These are phyloP conservation scores for Calocybe gangraenosa DNA, from an alignment of 768 basidiomycete genomes.

Conservation along the genomic window DNA sequence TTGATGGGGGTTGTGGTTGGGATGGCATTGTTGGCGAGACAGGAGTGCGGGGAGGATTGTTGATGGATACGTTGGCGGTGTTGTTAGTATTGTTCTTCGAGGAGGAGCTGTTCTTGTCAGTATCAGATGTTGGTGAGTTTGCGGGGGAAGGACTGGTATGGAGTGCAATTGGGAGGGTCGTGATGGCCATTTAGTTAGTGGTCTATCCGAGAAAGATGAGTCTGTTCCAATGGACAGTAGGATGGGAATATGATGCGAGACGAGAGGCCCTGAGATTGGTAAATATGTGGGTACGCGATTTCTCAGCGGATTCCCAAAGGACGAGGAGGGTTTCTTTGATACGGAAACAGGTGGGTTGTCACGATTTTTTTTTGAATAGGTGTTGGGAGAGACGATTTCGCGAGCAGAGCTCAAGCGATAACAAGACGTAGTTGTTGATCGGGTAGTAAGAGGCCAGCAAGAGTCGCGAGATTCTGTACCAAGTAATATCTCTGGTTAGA, in stretches of 20 bases:
- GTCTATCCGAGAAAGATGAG: constrained; percentile 2
- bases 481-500: constrained; percentile 11
- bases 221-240: too few relatives aligned
- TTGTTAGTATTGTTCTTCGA: constrained; percentile 30
- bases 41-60: constrained; percentile 46
- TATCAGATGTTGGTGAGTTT: constrained; percentile 17
- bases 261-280: constrained; percentile 8
- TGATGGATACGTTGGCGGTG: constrained; percentile 29
- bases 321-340: constrained; percentile 15
- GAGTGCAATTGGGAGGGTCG: constrained; percentile 27
- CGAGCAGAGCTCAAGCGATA: constrained; percentile 74
- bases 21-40: constrained; percentile 28
- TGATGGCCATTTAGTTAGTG: constrained; percentile 34
- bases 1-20: constrained; percentile 11
- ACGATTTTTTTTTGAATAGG: constrained; percentile 1
- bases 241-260: constrained; percentile 12
- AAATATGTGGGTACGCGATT: constrained; percentile 34
- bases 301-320: constrained; percentile 36
- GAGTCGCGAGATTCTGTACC: constrained; percentile 86
- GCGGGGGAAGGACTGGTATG: constrained; percentile 23
- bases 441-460: constrained; percentile 75
- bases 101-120: constrained; percentile 11
- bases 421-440: constrained; percentile 26
- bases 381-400: constrained; percentile 28
- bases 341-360: constrained; percentile 11